phyloP scores from a whole-genome alignment of 805 yeast species.

The Zygosaccharomyces lentus region DNA sequence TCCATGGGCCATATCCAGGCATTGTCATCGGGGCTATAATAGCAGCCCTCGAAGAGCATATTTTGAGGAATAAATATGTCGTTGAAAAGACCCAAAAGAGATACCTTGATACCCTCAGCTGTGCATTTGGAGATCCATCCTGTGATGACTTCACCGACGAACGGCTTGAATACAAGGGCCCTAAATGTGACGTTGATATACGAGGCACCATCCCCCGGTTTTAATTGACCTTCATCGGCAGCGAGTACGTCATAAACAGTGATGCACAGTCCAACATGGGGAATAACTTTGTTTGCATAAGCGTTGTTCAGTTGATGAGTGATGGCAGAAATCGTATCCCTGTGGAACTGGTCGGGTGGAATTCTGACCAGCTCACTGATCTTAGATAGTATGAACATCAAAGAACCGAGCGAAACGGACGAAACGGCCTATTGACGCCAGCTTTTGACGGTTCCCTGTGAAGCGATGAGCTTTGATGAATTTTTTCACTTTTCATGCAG shows the following conservation, averaged over 20 bases:
- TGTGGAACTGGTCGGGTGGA: constrained; percentile 77
- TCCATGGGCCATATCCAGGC: constrained; percentile 92
- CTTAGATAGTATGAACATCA: constrained; percentile 81
- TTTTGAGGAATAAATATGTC: constrained; percentile 86
- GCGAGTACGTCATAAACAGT: constrained; percentile 77
- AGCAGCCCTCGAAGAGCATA: constrained; percentile 73
- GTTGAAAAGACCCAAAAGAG: constrained; percentile 73
- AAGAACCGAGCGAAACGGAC: background rate
- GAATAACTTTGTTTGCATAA: constrained; percentile 80
- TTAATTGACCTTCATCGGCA: constrained; percentile 83
- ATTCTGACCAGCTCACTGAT: constrained; percentile 81
- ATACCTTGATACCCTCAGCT: constrained; percentile 74
- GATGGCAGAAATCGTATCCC: constrained; percentile 67
- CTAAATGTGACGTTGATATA: constrained; percentile 73
- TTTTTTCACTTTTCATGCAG: background rate
- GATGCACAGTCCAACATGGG: constrained; percentile 78
- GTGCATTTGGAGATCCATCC: constrained; percentile 93
- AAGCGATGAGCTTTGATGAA: background rate
- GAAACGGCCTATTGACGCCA: background rate
- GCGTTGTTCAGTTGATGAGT: constrained; percentile 77
- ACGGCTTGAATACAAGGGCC: constrained; percentile 83
- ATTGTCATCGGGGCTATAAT: constrained; percentile 64
- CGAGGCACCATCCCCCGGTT: constrained; percentile 92
- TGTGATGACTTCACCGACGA: constrained; percentile 84
- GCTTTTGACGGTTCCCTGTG: background rate